Percentiles rank a stretch among this genome's conserved stretches.
Evolutionary conservation across 139 green algal genomes (phyloP).

Genomic region (Dunaliella primolecta): DNA sequence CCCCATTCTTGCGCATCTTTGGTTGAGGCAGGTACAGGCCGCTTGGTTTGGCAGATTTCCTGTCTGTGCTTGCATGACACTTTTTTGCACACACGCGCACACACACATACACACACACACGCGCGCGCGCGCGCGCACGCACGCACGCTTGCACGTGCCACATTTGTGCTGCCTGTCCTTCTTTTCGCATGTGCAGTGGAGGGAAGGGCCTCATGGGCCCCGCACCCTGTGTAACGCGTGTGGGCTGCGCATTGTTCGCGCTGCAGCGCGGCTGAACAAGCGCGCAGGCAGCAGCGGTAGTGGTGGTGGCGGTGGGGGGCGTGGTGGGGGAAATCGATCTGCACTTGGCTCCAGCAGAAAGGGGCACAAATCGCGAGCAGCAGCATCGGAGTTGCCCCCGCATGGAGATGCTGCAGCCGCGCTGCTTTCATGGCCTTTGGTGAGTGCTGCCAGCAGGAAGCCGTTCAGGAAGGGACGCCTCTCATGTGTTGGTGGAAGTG

Average conservation of each 20-base stretch:
- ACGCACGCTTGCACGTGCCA: slow-evolving; percentile 34
- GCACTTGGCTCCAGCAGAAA: background rate
- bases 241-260: slow-evolving; percentile 42
- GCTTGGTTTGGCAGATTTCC: too few species aligned
- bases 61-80: too few species aligned
- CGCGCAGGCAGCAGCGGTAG: background rate
- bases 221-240: slow-evolving; percentile 52
- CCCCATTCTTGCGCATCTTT: too few species aligned
- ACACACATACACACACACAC: slow-evolving; percentile 16
- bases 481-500: too few species aligned
- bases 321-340: background rate
- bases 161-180: too few species aligned
- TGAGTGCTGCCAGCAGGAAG: too few species aligned
- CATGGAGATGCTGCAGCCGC: background rate
- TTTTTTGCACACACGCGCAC: background rate
- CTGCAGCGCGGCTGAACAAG: background rate
- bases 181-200: too few species aligned
- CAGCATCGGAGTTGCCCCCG: background rate
- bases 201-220: slow-evolving; percentile 46
- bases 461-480: too few species aligned
- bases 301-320: background rate
- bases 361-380: background rate
- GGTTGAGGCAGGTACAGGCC: too few species aligned
- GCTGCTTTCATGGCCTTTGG: background rate
- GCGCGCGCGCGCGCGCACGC: slow-evolving; percentile 21